Evolutionary conservation across 2,329 filamentous ascomycete genomes (phyloP).

Genomic region (Phialophora tarda): DNA sequence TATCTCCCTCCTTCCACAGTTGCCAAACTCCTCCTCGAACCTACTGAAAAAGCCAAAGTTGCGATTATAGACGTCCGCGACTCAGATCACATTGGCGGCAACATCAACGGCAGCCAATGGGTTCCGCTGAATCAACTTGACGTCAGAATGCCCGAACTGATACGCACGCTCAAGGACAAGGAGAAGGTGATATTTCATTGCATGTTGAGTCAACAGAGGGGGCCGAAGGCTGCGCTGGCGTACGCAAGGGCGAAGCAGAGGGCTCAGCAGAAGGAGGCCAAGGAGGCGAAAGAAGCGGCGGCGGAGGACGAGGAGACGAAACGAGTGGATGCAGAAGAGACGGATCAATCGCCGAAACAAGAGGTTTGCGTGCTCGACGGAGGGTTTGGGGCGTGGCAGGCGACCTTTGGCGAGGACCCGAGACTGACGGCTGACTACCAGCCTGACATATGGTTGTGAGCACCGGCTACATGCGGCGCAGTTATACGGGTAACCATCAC

Average conservation of each 20-base stretch:
- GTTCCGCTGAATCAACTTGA: slow-evolving; percentile 76
- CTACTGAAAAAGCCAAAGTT: slow-evolving; percentile 55
- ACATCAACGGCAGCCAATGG: slow-evolving; percentile 79
- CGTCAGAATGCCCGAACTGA: slow-evolving; percentile 77
- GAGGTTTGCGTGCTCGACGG: slow-evolving; percentile 79
- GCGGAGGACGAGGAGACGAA: slow-evolving; percentile 29
- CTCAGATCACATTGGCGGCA: slow-evolving; percentile 86
- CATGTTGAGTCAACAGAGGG: slow-evolving; percentile 86
- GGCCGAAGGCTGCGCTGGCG: slow-evolving; percentile 79
- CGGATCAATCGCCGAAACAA: slow-evolving; percentile 56
- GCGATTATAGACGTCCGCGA: slow-evolving; percentile 91
- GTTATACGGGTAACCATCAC: background rate
- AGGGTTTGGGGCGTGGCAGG: slow-evolving; percentile 90
- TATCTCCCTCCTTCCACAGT: slow-evolving; percentile 73
- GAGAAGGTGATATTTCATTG: slow-evolving; percentile 94
- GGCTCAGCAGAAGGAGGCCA: slow-evolving; percentile 31
- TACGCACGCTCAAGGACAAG: slow-evolving; percentile 75
- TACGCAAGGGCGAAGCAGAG: slow-evolving; percentile 61
- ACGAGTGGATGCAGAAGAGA: slow-evolving; percentile 33
- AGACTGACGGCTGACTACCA: slow-evolving; percentile 81
- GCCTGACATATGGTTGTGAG: slow-evolving; percentile 75
- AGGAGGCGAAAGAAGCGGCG: slow-evolving; percentile 27
- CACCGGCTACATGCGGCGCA: background rate
- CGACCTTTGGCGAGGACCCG: slow-evolving; percentile 75
- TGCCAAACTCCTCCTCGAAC: slow-evolving; percentile 65